Evolutionary conservation across 2,329 filamentous ascomycete genomes (phyloP).

Genomic region (Chaetomium strumarium): DNA sequence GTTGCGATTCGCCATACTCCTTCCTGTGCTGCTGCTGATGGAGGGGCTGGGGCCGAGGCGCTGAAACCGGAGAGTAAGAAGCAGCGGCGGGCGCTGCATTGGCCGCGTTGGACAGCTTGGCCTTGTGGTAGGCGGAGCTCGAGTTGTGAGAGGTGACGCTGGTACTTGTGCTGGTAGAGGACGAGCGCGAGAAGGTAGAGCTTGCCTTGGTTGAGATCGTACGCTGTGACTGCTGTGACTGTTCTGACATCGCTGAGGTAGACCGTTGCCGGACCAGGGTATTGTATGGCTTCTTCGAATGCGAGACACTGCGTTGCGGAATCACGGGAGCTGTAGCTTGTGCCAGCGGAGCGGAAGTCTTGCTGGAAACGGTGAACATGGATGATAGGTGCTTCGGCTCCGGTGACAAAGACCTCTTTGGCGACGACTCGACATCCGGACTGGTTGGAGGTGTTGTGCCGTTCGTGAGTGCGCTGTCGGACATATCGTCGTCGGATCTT

Average conservation of each 20-base stretch:
- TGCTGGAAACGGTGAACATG: conserved; percentile 54
- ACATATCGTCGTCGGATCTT: conserved; percentile 62
- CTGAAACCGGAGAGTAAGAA: background rate
- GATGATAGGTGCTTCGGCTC: conserved; percentile 62
- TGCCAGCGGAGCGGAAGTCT: conserved; percentile 35
- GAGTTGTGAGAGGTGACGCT: conserved; percentile 33
- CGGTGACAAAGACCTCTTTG: conserved; percentile 45
- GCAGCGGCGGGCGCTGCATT: background rate
- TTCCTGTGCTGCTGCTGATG: conserved; percentile 35
- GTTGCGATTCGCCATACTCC: conserved; percentile 44
- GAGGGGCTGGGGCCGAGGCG: conserved; percentile 15
- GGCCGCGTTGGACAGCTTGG: conserved; percentile 25
- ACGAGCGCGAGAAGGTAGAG: conserved; percentile 51
- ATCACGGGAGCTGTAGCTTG: conserved; percentile 57
- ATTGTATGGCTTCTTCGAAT: conserved; percentile 80
- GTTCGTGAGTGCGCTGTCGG: conserved; percentile 56
- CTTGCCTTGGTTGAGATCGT: conserved; percentile 52
- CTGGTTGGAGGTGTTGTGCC: conserved; percentile 60
- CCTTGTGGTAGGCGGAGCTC: conserved; percentile 10
- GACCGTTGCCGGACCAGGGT: conserved; percentile 48
- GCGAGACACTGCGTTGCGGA: conserved; percentile 73
- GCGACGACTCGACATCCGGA: conserved; percentile 52
- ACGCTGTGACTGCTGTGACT: conserved; percentile 45
- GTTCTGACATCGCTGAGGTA: conserved; percentile 48
- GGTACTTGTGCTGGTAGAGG: conserved; percentile 47